Base-by-base conservation (phyloP, 2,329 filamentous ascomycete species). In the Penicillium sp. region DNA sequence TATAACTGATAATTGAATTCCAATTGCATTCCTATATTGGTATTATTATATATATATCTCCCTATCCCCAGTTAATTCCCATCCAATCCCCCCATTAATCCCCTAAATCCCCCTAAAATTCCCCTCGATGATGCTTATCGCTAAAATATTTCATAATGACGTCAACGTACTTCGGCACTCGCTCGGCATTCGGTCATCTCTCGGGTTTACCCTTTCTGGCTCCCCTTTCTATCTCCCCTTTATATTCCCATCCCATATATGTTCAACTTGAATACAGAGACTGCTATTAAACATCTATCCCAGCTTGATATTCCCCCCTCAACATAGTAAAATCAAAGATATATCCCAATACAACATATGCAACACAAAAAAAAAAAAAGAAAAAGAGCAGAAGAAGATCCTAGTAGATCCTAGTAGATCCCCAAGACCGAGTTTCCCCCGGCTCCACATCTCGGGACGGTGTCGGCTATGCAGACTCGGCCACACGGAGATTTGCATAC, bases 391-490 rank as follows among this genome's bases (percentile, higher is more conserved):
- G n/a, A n/a, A n/a, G n/a, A n/a, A n/a, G n/a, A n/a, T n/a, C n/a
- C n/a, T n/a, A n/a, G n/a, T n/a, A 42, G 7, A 10, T 24, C 14
- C 20, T 52, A 40, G 37, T 35, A 5, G 18, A 42, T n/a, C 53
- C 53, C 59, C 51, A 37, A 8, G 16, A 18, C 35, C 35, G 58
- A 57, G 11, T 48, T 51, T 35, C 20, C 10, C 18, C 46, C 50
- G 34, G 58, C 24, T 60, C 52, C 39, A 57, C 48, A 63, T 71
- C 64, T 71, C 70, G 68, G 67, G 55, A 55, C 58, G 63, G 67
- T 69, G 63, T 73, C 71, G 71, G 71, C 50, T 72, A 71, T 53
- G 29, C 48, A 32, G 16, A 24, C 38, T 72, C 71, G 71, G 71
- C 65, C 67, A 66, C 68, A 72, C 69, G 71, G 71, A 73, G 66